Evolutionary conservation across 2,329 filamentous ascomycete species (phyloP).

Genomic region (Cercospora canescens): DNA sequence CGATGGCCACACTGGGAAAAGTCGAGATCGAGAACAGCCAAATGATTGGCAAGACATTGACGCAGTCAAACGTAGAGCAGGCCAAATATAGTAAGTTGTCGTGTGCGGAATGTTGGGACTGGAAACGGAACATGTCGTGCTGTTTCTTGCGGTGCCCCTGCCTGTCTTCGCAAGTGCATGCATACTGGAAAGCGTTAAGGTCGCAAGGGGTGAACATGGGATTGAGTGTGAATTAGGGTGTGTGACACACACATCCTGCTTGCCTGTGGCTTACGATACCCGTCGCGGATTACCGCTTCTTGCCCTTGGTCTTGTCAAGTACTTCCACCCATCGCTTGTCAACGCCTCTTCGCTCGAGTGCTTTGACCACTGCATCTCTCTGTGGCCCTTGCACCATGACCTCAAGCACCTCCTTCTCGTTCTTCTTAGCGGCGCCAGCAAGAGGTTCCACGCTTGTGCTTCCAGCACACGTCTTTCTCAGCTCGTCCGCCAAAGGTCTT

Average conservation of each 20-base stretch:
- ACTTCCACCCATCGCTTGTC: constrained; percentile 61
- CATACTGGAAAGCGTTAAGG: background rate
- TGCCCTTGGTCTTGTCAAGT: constrained; percentile 68
- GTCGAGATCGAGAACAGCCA: background rate
- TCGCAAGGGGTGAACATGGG: background rate
- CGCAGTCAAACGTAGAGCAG: background rate
- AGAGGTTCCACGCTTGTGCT: constrained; percentile 64
- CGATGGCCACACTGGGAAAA: background rate
- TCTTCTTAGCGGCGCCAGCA: constrained; percentile 60
- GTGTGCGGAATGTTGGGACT: background rate
- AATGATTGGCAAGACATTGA: background rate
- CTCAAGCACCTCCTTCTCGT: constrained; percentile 64
- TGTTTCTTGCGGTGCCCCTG: background rate
- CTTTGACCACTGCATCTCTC: constrained; percentile 59
- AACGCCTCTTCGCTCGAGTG: constrained; percentile 60
- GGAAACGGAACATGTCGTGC: background rate
- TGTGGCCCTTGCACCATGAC: constrained; percentile 69
- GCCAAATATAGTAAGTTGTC: background rate
- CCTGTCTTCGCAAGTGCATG: background rate
- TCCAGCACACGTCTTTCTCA: constrained; percentile 68
- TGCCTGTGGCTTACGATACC: background rate
- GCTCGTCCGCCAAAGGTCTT: constrained; percentile 61
- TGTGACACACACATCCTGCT: no score
- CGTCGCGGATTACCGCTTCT: constrained; percentile 45
- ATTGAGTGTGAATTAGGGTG: background rate